Evolutionary conservation across 257 asterid species (phyloP), one percentile per base, ranked within the genome.

Genomic region (Avicennia marina): DNA sequence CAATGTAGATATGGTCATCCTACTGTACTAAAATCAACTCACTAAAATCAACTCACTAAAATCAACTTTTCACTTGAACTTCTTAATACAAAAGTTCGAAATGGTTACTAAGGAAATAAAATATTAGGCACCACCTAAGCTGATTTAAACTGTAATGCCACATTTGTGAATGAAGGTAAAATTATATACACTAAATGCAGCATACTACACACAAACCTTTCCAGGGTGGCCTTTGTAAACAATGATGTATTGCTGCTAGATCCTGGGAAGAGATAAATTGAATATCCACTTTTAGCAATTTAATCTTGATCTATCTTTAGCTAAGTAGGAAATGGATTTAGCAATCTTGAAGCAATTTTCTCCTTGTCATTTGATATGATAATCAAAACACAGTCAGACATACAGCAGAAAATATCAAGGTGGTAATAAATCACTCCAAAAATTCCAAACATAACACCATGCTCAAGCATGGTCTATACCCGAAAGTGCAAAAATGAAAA

Each of bases 211-310:
- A 66, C 81, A 36, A 73, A 91, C 98, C 99, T 93, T 84, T 93
- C 87, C 40, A 93, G 63, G 27, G 97, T 89, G 65, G 89, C 89
- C 82, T 93, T 93, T 24, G 99, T 89, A 75, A 93, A 93, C 99
- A 97, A 93, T 10, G 83, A 43, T 7, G 85, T 69, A 62, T 83
- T 90, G 49, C 58, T 67, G 17, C 68, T 74, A 1, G 69, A 41
- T 56, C 74, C 83, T 40, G 95, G 91, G 65, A 81, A 84, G 54
- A 93, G 89, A 58, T 77, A 67, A 64, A 93, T 82, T 11, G 99
- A 86, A 74, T 93, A 93, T 50, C 99, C 97, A 58, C 97, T 96
- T 77, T 82, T 84, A 10, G 78, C 77, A 70, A 89, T 72, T 72
- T 93, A 94, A 67, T 93, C 90, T 69, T 80, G 95, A 52, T 95